phyloP scores from a whole-genome alignment of 192 early-diverging fungal species.

The Entophlyctis luteolus region DNA sequence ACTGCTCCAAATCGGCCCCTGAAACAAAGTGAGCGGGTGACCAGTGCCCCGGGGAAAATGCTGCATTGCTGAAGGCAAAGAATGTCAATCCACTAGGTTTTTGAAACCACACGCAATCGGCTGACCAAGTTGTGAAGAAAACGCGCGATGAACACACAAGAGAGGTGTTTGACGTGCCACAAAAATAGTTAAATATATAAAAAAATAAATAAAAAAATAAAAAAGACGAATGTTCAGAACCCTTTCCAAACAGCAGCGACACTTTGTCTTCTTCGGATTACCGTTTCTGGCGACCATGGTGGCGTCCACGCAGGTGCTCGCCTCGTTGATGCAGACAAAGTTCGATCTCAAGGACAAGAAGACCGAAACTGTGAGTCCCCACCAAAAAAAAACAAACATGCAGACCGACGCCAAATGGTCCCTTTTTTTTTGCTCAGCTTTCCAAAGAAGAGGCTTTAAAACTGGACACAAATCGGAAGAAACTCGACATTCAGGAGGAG shows the following conservation, averaged over 20 bases:
- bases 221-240: not conserved
- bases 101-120: too few species aligned
- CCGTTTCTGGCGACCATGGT: constrained; percentile 55
- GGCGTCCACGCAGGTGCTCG: constrained; percentile 66
- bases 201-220: not conserved
- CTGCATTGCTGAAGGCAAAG: too few species aligned
- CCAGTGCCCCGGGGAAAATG: too few species aligned
- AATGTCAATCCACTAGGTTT: too few species aligned
- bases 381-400: not conserved
- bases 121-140: too few species aligned
- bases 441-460: constrained; percentile 36
- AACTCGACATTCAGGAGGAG: constrained; percentile 36
- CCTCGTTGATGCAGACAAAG: constrained; percentile 68
- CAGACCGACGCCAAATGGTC: not conserved
- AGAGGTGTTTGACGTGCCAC: too few species aligned
- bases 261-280: constrained; percentile 30
- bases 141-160: too few species aligned
- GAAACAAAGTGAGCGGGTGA: too few species aligned
- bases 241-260: constrained; percentile 14
- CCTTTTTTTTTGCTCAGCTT: constrained; percentile 2
- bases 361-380: constrained; percentile 39
- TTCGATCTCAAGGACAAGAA: constrained; percentile 70
- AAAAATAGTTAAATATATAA: not conserved
- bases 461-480: constrained; percentile 20
- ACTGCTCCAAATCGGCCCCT: too few species aligned